Conservation (phyloP, 1,284 basidiomycete species). For the Apiotrichum gamsii region DNA sequence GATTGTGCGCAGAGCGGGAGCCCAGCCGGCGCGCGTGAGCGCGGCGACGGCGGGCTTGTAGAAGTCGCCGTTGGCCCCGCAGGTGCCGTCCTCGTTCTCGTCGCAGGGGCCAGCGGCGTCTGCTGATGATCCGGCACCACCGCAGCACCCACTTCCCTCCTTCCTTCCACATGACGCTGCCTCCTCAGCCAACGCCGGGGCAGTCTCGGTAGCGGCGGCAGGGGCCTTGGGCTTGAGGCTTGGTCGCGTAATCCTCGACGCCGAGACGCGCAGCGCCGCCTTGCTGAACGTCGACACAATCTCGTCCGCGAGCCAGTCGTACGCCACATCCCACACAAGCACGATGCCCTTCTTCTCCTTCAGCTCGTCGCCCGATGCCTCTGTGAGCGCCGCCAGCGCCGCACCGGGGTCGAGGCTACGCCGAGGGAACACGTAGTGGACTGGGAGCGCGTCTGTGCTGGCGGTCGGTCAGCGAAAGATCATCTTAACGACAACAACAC, state of each 20-base stretch:
- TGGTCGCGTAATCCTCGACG: conserved; percentile 29
- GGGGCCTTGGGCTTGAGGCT: background rate
- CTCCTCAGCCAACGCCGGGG: no score
- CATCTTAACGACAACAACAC: background rate
- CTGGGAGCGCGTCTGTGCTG: conserved; percentile 46
- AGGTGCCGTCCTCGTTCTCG: background rate
- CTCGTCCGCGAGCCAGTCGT: conserved; percentile 55
- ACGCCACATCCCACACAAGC: conserved; percentile 74
- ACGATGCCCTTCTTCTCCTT: conserved; percentile 46
- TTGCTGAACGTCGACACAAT: conserved; percentile 21
- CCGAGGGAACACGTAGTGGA: conserved; percentile 48
- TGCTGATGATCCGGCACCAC: background rate
- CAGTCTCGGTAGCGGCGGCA: background rate
- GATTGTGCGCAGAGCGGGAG: conserved; percentile 35
- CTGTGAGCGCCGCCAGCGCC: conserved; percentile 24
- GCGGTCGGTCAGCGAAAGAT: background rate
- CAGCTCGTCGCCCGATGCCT: conserved; percentile 25
- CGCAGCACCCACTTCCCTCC: background rate
- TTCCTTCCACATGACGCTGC: background rate
- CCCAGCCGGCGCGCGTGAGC: conserved; percentile 12
- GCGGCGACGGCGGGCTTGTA: background rate
- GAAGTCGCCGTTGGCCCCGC: background rate
- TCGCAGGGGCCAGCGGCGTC: background rate
- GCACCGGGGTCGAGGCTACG: conserved; percentile 29
- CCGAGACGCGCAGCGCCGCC: conserved; percentile 24